Evolutionary conservation across 2,329 filamentous ascomycete species (phyloP), one percentile per base, ranked within the genome.

Genomic region (Penicillium hordei): DNA sequence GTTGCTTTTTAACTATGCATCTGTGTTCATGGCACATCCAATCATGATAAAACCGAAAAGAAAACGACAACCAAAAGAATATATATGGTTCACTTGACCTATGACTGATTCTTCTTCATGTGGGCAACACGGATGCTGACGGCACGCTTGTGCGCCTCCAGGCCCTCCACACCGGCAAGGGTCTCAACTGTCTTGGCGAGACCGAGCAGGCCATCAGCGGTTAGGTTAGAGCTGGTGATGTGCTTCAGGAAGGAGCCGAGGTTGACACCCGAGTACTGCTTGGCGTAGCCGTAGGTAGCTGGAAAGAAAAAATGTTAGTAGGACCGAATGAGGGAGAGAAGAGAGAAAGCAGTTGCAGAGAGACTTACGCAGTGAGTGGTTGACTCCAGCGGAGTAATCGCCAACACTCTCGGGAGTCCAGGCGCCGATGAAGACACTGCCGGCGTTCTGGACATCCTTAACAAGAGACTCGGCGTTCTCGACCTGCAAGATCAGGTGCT

Each of bases 401-500:
- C 94, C 94, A 3, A 99, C 94, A 74, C 91, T 96, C 78, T 99
- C 94, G 6, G 94, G 94, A 0, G 94, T 97, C 94, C 94, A 99
- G 64, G 89, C 83, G 10, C 94, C 94, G 63, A 97, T 88, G 73
- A 99, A 99, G 7, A 99, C 93, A 72, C 91, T 96, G 19, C 94
- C 94, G 2, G 94, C 94, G 68, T 99, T 97, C 78, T 92, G 85
- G 25, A 99, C 92, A 73, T 88, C 78, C 36, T 90, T 86, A 0
- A 96, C 88, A 3, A 88, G 82, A 58, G 83, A 80, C 67, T 89
- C 86, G 7, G 94, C 89, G 63, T 96, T 82, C 63, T 88, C 82
- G 46, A 97, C 78, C 75, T 97, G 94, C 48, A 99, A 81, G 66
- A 99, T 99, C 71, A 99, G 78, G 78, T 99, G 94, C 79, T 99